Evolutionary conservation across 2,329 filamentous ascomycete genomes (phyloP).

Genomic region (Rutstroemia sp.): DNA sequence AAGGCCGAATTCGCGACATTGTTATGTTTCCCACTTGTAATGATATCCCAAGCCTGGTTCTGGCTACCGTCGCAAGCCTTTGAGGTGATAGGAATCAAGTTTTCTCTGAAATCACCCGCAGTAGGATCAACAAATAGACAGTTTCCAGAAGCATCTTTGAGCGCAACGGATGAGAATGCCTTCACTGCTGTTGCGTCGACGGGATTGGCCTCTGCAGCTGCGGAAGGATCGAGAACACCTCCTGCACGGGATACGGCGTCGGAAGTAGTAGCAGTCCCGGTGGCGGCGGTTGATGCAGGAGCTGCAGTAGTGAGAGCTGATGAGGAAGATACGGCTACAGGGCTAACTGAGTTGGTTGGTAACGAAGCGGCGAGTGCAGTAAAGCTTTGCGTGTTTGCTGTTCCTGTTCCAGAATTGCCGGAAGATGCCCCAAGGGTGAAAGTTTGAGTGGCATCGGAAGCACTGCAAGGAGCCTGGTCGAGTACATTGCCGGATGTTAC

Average conservation of each 20-base stretch:
- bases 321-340: background rate
- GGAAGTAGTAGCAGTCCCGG: background rate
- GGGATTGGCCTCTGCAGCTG: constrained; percentile 35
- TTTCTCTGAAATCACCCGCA: constrained; percentile 38
- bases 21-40: constrained; percentile 34
- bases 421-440: constrained; percentile 30
- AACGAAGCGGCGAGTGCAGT: background rate
- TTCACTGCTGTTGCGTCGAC: constrained; percentile 36
- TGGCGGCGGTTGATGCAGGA: background rate
- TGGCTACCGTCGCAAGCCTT: background rate
- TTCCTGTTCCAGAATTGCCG: background rate
- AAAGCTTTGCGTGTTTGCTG: background rate
- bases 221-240: constrained; percentile 4
- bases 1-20: constrained; percentile 38
- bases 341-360: background rate
- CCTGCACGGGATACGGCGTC: constrained; percentile 1
- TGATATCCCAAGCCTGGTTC: background rate
- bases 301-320: background rate
- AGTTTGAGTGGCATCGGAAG: constrained; percentile 33
- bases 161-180: constrained; percentile 33
- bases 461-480: constrained; percentile 34
- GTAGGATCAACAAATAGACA: constrained; percentile 37
- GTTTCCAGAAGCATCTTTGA: constrained; percentile 36
- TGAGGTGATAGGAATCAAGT: constrained; percentile 37
- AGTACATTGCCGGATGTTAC: constrained; percentile 35